These are phyloP conservation scores for Dunaliella primolecta DNA, from an alignment of 139 green algal genomes.

Conservation along the genomic window DNA sequence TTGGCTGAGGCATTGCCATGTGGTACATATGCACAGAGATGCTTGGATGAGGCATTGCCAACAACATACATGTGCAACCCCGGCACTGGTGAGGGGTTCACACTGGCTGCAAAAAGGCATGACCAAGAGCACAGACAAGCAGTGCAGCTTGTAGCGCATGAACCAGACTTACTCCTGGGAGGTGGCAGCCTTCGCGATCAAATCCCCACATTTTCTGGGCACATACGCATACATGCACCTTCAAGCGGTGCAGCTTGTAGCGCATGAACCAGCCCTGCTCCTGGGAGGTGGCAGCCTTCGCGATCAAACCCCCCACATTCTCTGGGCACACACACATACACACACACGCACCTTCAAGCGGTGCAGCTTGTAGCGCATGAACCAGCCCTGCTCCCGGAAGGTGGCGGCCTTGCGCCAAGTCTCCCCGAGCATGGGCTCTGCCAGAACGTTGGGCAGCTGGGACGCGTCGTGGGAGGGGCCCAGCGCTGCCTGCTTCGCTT, in stretches of 20 bases:
- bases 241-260: slow-evolving; percentile 28
- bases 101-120: too few species aligned
- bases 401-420: slow-evolving; percentile 44
- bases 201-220: too few species aligned
- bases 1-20: too few species aligned
- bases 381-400: slow-evolving; percentile 54
- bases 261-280: slow-evolving; percentile 58
- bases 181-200: slow-evolving; percentile 40
- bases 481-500: slow-evolving; percentile 60
- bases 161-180: slow-evolving; percentile 57
- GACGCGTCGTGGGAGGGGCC: slow-evolving; percentile 40
- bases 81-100: too few species aligned
- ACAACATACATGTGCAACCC: too few species aligned
- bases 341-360: slow-evolving; percentile 15
- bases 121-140: too few species aligned
- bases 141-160: slow-evolving; percentile 39
- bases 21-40: too few species aligned
- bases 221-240: too few species aligned
- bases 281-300: slow-evolving; percentile 46
- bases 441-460: slow-evolving; percentile 44
- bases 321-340: too few species aligned
- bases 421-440: slow-evolving; percentile 54
- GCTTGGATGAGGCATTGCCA: too few species aligned
- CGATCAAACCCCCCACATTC: slow-evolving; percentile 41
- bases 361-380: slow-evolving; percentile 45